Percentiles rank a stretch among this genome's conserved stretches.
phyloP scores from a whole-genome alignment of 768 basidiomycete species.

The Cystofilobasidium capitatum region DNA sequence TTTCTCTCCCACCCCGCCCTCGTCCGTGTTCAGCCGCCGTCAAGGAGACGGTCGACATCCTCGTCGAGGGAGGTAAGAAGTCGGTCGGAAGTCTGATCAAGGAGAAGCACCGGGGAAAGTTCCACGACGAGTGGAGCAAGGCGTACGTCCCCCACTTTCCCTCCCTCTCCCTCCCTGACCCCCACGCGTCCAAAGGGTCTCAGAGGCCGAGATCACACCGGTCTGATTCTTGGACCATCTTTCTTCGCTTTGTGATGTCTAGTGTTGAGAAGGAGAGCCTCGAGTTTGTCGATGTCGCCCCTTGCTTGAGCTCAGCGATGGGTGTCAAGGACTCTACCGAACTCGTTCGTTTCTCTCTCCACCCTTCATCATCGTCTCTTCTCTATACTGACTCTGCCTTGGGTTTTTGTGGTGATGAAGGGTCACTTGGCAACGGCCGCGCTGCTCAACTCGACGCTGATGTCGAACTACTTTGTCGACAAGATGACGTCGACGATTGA shows the following conservation, averaged over 20 bases:
- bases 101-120: conserved; percentile 74
- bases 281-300: conserved; percentile 66
- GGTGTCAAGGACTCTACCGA: conserved; percentile 87
- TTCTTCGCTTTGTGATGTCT: not conserved
- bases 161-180: not conserved
- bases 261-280: conserved; percentile 38
- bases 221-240: not conserved
- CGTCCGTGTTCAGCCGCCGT: conserved; percentile 8
- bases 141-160: conserved; percentile 34
- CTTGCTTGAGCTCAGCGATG: conserved; percentile 66
- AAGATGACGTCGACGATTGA: conserved; percentile 87
- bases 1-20: not conserved
- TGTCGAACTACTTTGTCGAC: conserved; percentile 72
- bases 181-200: no score
- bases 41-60: conserved; percentile 46
- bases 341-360: conserved; percentile 55
- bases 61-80: conserved; percentile 40
- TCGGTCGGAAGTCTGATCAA: conserved; percentile 65
- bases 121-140: conserved; percentile 75
- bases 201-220: not conserved
- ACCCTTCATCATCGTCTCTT: no score
- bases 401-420: not conserved
- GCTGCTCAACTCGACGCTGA: conserved; percentile 60
- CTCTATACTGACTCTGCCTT: not conserved
- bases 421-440: conserved; percentile 14